These are phyloP conservation scores for Moricandia moricandioides DNA, from an alignment of 345 rosid species.

Conservation along the genomic window DNA sequence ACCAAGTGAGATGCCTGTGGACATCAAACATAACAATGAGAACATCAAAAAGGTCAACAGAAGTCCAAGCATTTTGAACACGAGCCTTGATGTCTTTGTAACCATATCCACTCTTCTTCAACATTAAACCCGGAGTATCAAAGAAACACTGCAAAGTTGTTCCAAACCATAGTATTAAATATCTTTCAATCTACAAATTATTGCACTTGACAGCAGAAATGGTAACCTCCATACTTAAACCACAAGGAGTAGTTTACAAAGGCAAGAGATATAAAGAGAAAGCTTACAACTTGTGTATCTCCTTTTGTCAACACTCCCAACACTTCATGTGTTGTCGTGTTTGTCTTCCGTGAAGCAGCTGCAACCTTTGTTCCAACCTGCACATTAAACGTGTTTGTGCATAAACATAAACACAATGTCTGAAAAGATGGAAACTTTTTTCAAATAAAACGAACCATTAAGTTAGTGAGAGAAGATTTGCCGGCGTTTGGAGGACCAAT, in stretches of 20 bases:
- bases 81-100: slow-evolving; percentile 78
- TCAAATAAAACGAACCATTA: slow-evolving; percentile 47
- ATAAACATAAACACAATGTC: not conserved
- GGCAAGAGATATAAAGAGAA: not conserved
- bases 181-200: not conserved
- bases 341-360: slow-evolving; percentile 94
- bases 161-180: not conserved
- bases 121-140: slow-evolving; percentile 86
- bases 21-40: slow-evolving; percentile 91
- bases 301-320: slow-evolving; percentile 82
- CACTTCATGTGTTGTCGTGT: slow-evolving; percentile 93
- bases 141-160: slow-evolving; percentile 66
- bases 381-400: not conserved
- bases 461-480: slow-evolving; percentile 83
- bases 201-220: not conserved
- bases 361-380: slow-evolving; percentile 92
- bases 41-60: slow-evolving; percentile 72
- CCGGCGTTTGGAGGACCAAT: slow-evolving; percentile 97
- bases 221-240: not conserved
- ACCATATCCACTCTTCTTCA: slow-evolving; percentile 62
- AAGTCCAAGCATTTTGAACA: slow-evolving; percentile 80
- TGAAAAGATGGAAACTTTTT: not conserved
- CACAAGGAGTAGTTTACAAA: not conserved
- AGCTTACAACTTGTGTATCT: slow-evolving; percentile 76
- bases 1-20: slow-evolving; percentile 85